Conservation (phyloP, 179 eudicot genomes). For the Corrigiola litoralis region DNA sequence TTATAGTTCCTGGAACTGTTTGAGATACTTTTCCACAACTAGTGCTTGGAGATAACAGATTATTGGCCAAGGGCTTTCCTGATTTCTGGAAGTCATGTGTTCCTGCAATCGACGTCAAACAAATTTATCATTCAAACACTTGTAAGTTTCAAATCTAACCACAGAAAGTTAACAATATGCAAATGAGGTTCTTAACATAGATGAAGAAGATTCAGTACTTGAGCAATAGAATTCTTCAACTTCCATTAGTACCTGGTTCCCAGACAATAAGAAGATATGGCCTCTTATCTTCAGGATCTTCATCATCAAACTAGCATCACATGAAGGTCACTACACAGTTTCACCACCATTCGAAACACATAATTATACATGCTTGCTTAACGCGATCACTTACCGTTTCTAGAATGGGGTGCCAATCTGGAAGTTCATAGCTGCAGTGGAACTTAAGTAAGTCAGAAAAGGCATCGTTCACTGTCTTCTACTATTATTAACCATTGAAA, state of each 20-base stretch:
- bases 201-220: not conserved
- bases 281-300: conserved; percentile 21
- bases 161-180: no score
- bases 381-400: conserved; percentile 16
- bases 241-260: conserved; percentile 25
- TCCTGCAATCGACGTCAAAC: not conserved
- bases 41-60: not conserved
- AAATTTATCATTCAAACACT: not conserved
- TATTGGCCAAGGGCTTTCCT: not conserved
- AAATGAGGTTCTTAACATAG: not conserved
- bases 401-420: conserved; percentile 33
- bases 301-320: conserved; percentile 24
- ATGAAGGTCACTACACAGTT: not conserved
- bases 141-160: no score
- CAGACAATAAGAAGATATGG: conserved; percentile 34
- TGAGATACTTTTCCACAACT: not conserved
- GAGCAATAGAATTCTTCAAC: not conserved
- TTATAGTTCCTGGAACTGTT: conserved; percentile 27
- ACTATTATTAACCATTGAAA: not conserved
- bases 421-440: conserved; percentile 35
- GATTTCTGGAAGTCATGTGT: not conserved
- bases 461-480: not conserved
- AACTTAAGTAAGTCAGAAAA: not conserved
- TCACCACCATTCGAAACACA: not conserved
- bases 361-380: not conserved